These are phyloP conservation scores for Schizochytrium sp. DNA, from an alignment of 108 stramenopile genomes.

Conservation along the genomic window DNA sequence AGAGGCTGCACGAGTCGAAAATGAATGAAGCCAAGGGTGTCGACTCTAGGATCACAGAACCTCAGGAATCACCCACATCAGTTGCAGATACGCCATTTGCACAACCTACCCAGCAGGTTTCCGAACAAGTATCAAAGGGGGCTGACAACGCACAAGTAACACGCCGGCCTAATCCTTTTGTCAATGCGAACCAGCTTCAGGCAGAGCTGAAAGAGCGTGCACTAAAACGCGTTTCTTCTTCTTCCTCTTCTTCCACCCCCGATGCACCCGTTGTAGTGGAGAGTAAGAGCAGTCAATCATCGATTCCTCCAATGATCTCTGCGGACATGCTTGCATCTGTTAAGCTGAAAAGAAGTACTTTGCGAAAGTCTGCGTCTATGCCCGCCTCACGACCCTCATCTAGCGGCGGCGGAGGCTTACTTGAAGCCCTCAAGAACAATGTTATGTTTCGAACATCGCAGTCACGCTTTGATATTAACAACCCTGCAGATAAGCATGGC, in stretches of 20 bases:
- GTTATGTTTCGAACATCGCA: constrained; percentile 34
- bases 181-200: neutral
- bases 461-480: neutral
- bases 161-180: neutral
- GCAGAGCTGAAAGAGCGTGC: neutral
- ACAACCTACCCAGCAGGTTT: too few species aligned
- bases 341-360: neutral
- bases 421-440: constrained; percentile 37
- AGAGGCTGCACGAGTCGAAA: neutral
- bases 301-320: neutral
- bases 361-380: neutral
- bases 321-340: constrained; percentile 14
- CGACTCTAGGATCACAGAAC: neutral
- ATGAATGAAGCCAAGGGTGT: neutral
- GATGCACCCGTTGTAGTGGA: too few species aligned
- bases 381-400: neutral
- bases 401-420: neutral
- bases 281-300: too few species aligned
- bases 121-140: too few species aligned
- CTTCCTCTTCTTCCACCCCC: neutral
- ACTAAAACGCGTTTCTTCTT: neutral
- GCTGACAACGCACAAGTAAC: neutral
- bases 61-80: neutral
- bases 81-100: neutral
- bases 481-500: neutral